Percentiles rank a stretch among this genome's conserved stretches.
phyloP scores from a whole-genome alignment of 805 yeast species.

The Hanseniaspora lindneri region DNA sequence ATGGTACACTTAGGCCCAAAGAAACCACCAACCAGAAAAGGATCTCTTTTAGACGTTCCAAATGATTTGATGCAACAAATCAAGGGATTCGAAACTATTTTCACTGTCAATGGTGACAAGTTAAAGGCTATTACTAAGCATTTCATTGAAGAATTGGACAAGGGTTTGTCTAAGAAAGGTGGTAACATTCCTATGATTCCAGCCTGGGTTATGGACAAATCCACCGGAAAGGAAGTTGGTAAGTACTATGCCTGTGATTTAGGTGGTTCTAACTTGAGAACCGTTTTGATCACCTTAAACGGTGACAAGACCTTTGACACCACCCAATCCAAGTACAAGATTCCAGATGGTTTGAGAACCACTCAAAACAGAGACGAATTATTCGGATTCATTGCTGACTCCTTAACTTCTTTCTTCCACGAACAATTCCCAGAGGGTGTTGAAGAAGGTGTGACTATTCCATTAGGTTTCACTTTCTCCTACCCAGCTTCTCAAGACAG shows the following conservation, averaged over 20 bases:
- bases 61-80: slow-evolving; percentile 48
- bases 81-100: slow-evolving; percentile 43
- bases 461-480: slow-evolving; percentile 90
- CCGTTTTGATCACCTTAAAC: slow-evolving; percentile 69
- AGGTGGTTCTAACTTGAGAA: slow-evolving; percentile 95
- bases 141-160: slow-evolving; percentile 66
- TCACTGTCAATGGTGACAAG: slow-evolving; percentile 50
- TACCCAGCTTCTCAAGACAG: slow-evolving; percentile 78
- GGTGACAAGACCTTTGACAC: slow-evolving; percentile 81
- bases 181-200: slow-evolving; percentile 95
- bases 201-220: slow-evolving; percentile 89
- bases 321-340: slow-evolving; percentile 70
- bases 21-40: slow-evolving; percentile 68
- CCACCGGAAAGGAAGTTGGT: slow-evolving; percentile 85
- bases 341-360: slow-evolving; percentile 69
- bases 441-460: slow-evolving; percentile 37
- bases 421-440: slow-evolving; percentile 62
- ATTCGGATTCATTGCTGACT: slow-evolving; percentile 77
- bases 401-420: slow-evolving; percentile 56
- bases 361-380: slow-evolving; percentile 57
- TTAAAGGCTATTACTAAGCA: slow-evolving; percentile 59
- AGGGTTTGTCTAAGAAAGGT: slow-evolving; percentile 63
- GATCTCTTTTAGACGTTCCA: slow-evolving; percentile 57
- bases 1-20: slow-evolving; percentile 84
- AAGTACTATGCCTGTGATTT: slow-evolving; percentile 84